Evolutionary conservation across 2,329 filamentous ascomycete species (phyloP).

Genomic region (Aureobasidium subglaciale): DNA sequence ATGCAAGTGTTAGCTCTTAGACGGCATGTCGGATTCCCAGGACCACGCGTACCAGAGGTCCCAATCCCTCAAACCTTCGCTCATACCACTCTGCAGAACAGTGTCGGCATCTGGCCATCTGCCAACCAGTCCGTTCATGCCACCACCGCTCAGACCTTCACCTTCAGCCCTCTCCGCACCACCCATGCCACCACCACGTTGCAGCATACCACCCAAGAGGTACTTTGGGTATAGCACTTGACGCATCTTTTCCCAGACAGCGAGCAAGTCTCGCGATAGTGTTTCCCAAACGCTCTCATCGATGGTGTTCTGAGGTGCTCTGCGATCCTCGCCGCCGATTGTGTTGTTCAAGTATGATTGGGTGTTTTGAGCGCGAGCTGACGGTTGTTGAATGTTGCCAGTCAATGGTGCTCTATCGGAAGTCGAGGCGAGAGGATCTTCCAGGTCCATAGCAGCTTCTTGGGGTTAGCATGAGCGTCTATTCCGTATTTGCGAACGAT

Average conservation of each 20-base stretch:
- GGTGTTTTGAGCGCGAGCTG: conserved; percentile 52
- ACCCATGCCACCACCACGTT: conserved; percentile 49
- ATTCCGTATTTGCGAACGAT: too few species aligned
- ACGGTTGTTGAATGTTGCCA: conserved; percentile 64
- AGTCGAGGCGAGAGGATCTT: conserved; percentile 67
- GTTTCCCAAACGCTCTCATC: conserved; percentile 98
- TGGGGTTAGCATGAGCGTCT: not conserved
- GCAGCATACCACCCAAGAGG: conserved; percentile 64
- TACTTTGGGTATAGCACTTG: conserved; percentile 96
- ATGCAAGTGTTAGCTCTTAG: conserved; percentile 19
- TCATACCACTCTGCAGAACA: conserved; percentile 66
- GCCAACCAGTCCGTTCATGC: conserved; percentile 49
- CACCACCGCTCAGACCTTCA: conserved; percentile 33
- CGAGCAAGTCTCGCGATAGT: conserved; percentile 81
- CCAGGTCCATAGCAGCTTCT: conserved; percentile 64
- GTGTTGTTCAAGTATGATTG: conserved; percentile 80
- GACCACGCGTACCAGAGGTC: conserved; percentile 68
- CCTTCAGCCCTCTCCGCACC: conserved; percentile 52
- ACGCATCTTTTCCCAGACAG: conserved; percentile 96
- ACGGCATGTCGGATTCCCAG: conserved; percentile 8
- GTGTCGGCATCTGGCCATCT: conserved; percentile 63
- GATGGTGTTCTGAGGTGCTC: conserved; percentile 84
- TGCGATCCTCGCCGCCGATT: conserved; percentile 87
- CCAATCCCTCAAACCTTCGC: conserved; percentile 87
- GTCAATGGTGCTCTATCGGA: conserved; percentile 73